Percentiles rank a stretch among this genome's conserved stretches.
Evolutionary conservation across 73 alveolate species (phyloP).

Genomic region (Breviolum minutum): DNA sequence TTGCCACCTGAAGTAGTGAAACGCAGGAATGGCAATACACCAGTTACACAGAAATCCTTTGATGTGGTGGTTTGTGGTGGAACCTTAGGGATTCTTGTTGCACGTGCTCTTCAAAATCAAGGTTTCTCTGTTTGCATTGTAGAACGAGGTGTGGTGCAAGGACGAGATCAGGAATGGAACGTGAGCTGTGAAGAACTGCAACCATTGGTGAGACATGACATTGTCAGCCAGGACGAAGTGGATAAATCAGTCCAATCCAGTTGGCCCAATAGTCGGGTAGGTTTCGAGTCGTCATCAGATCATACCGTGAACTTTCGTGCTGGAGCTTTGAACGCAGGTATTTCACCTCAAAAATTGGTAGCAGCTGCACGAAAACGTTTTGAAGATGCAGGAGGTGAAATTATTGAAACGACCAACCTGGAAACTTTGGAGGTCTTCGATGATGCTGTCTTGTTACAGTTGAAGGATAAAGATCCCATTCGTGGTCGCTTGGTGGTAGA

Average conservation of each 20-base stretch:
- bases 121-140: slow-evolving; percentile 86
- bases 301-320: slow-evolving; percentile 67
- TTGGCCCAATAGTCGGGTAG: slow-evolving; percentile 80
- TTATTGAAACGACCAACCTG: slow-evolving; percentile 31
- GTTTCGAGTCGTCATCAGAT: slow-evolving; percentile 43
- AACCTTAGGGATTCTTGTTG: slow-evolving; percentile 56
- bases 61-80: slow-evolving; percentile 95
- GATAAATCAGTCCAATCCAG: slow-evolving; percentile 35
- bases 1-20: slow-evolving; percentile 37
- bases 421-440: slow-evolving; percentile 52
- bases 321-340: slow-evolving; percentile 74
- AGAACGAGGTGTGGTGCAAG: slow-evolving; percentile 78
- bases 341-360: slow-evolving; percentile 35
- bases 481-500: slow-evolving; percentile 63
- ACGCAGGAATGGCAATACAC: not conserved
- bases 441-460: slow-evolving; percentile 17
- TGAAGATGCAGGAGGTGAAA: slow-evolving; percentile 45
- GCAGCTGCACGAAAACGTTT: slow-evolving; percentile 49
- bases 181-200: slow-evolving; percentile 48
- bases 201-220: slow-evolving; percentile 6
- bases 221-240: slow-evolving; percentile 29
- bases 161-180: slow-evolving; percentile 93
- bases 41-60: not conserved
- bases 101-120: slow-evolving; percentile 44
- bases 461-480: not conserved